These are phyloP conservation scores for Stephania japonica DNA, from an alignment of 164 flowering plant species.

Conservation along the genomic window DNA sequence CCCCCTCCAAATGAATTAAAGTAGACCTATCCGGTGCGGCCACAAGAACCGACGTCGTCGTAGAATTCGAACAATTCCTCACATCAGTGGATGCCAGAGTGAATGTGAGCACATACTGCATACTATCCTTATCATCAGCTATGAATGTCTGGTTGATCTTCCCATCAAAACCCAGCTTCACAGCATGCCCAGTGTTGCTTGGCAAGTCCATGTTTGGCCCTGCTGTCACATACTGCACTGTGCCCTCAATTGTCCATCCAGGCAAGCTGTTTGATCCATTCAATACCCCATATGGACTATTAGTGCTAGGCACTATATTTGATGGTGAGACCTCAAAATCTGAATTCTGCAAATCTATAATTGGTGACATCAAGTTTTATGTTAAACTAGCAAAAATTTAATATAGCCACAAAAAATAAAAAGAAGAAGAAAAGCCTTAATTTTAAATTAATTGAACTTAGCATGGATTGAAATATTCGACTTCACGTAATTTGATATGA, in stretches of 20 bases:
- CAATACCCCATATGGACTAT: constrained; percentile 16
- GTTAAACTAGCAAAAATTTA: background rate
- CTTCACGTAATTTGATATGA: background rate
- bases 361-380: background rate
- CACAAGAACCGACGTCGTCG: constrained; percentile 14
- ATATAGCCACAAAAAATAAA: too few species aligned
- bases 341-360: constrained; percentile 37
- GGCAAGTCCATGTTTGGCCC: constrained; percentile 22
- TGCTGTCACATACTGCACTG: constrained; percentile 31
- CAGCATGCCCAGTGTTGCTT: constrained; percentile 29
- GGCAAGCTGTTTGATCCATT: constrained; percentile 28
- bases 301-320: constrained; percentile 21
- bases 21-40: constrained; percentile 30
- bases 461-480: too few species aligned
- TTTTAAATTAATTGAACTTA: too few species aligned
- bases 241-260: constrained; percentile 40
- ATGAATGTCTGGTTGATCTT: constrained; percentile 44
- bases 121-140: constrained; percentile 13
- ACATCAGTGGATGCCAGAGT: constrained; percentile 24
- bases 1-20: constrained; percentile 17
- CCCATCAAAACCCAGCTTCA: constrained; percentile 37
- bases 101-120: constrained; percentile 34
- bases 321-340: constrained; percentile 43
- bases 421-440: too few species aligned
- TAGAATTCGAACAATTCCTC: constrained; percentile 26